Percentiles rank a stretch among this genome's conserved stretches.
These are phyloP conservation scores for Lepiota venenata DNA, from an alignment of 768 basidiomycete species.

Conservation along the genomic window DNA sequence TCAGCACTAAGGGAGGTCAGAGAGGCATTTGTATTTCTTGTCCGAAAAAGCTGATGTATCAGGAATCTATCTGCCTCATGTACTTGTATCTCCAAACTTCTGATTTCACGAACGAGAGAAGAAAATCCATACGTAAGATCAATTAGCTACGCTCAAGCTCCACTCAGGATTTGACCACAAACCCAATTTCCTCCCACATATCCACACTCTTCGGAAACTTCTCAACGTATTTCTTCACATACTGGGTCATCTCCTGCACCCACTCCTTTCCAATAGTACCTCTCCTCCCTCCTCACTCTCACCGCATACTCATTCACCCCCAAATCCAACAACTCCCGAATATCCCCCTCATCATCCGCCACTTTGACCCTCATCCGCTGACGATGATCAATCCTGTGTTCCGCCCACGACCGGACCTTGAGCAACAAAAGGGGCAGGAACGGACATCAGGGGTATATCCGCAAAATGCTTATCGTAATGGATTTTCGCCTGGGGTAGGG, in stretches of 20 bases:
- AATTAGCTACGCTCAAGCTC: neutral
- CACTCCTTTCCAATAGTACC: slow-evolving; percentile 29
- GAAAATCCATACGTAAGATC: too few relatives aligned
- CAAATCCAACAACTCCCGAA: slow-evolving; percentile 37
- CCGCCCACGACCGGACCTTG: slow-evolving; percentile 40
- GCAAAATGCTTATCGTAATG: slow-evolving; percentile 13
- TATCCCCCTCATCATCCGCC: slow-evolving; percentile 36
- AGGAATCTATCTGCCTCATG: too few relatives aligned
- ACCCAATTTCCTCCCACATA: slow-evolving; percentile 20
- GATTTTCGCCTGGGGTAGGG: slow-evolving; percentile 20
- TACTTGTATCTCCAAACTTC: too few relatives aligned
- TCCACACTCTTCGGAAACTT: slow-evolving; percentile 14
- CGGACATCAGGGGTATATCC: slow-evolving; percentile 34
- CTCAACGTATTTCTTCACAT: slow-evolving; percentile 23
- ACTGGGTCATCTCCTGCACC: slow-evolving; percentile 19
- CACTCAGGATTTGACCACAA: slow-evolving; percentile 9
- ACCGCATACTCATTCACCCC: slow-evolving; percentile 23
- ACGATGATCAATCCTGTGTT: slow-evolving; percentile 30
- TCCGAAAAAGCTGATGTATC: too few relatives aligned
- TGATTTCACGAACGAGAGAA: too few relatives aligned
- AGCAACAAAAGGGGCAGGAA: slow-evolving; percentile 35
- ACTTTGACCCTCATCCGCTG: slow-evolving; percentile 33
- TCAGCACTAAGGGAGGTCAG: too few relatives aligned
- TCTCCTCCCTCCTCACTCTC: slow-evolving; percentile 16
- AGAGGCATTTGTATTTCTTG: too few relatives aligned